These are phyloP conservation scores for Verbascum thapsus DNA, from an alignment of 257 asterid genomes.

Conservation along the genomic window DNA sequence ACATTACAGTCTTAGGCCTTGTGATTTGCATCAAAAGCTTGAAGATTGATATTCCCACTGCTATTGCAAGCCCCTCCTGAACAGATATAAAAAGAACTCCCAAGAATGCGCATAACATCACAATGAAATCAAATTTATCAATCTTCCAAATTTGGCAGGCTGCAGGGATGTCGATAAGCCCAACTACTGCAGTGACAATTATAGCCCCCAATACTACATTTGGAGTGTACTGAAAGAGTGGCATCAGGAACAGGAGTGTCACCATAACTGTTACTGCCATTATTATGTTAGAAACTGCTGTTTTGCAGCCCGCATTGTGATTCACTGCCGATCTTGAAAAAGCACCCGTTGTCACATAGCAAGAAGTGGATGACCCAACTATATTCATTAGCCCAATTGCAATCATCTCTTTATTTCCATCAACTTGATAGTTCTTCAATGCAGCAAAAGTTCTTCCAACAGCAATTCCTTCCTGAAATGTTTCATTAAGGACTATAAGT, in stretches of 20 bases:
- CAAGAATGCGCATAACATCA: conserved; percentile 69
- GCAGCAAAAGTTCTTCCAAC: conserved; percentile 97
- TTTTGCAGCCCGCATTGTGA: conserved; percentile 89
- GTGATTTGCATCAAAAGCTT: conserved; percentile 73
- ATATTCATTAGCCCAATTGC: conserved; percentile 88
- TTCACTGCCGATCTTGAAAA: conserved; percentile 94
- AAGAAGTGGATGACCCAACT: conserved; percentile 84
- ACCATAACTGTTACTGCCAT: conserved; percentile 90
- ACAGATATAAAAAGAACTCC: conserved; percentile 88
- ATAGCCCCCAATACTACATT: conserved; percentile 82
- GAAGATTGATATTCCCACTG: conserved; percentile 79
- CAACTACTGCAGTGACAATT: conserved; percentile 79
- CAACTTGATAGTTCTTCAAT: conserved; percentile 85
- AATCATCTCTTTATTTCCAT: conserved; percentile 93
- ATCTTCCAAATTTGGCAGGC: conserved; percentile 77
- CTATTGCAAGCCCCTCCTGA: conserved; percentile 76
- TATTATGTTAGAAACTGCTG: conserved; percentile 74
- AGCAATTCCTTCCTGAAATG: conserved; percentile 82
- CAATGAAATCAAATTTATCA: conserved; percentile 77
- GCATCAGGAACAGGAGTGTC: conserved; percentile 88
- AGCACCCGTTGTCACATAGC: conserved; percentile 87
- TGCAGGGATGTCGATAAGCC: conserved; percentile 83
- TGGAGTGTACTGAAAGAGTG: conserved; percentile 87
- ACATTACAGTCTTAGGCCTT: conserved; percentile 74
- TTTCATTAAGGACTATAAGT: background rate